A percentile compares a stretch with the other conserved stretches of the same genome.
Conservation (phyloP, 768 basidiomycete species). For the Macrolepiota albuminosa region DNA sequence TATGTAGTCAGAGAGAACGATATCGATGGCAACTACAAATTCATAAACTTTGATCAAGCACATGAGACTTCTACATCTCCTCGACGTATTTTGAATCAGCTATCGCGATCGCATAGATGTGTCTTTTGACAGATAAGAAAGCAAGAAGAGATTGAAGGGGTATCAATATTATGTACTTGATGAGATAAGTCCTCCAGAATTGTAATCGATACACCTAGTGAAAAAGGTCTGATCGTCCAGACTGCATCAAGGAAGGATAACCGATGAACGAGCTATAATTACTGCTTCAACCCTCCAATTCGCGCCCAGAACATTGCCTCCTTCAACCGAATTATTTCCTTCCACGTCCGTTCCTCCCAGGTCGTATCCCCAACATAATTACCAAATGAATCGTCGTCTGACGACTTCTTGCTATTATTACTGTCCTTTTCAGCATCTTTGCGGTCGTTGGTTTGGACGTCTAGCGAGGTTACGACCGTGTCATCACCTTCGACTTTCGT, state of each 20-base stretch:
- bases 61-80: neutral
- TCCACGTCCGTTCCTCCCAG: slow-evolving; percentile 88
- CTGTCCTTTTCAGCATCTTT: slow-evolving; percentile 11
- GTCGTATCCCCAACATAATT: slow-evolving; percentile 60
- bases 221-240: neutral
- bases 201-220: slow-evolving; percentile 1
- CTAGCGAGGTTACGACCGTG: neutral
- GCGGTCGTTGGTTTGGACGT: neutral
- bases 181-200: slow-evolving; percentile 6
- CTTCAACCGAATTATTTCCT: slow-evolving; percentile 63
- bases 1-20: neutral
- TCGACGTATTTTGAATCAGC: neutral
- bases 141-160: neutral
- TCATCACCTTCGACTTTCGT: slow-evolving; percentile 1
- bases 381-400: slow-evolving; percentile 24
- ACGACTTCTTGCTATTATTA: slow-evolving; percentile 9
- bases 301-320: slow-evolving; percentile 89
- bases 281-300: slow-evolving; percentile 46
- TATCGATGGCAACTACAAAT: neutral
- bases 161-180: slow-evolving; percentile 2
- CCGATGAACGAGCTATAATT: neutral
- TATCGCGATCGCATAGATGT: neutral
- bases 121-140: neutral
- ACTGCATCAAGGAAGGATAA: neutral
- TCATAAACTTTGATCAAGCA: neutral